These are phyloP conservation scores for Jacaranda mimosifolia DNA, from an alignment of 257 asterid genomes.

Conservation along the genomic window DNA sequence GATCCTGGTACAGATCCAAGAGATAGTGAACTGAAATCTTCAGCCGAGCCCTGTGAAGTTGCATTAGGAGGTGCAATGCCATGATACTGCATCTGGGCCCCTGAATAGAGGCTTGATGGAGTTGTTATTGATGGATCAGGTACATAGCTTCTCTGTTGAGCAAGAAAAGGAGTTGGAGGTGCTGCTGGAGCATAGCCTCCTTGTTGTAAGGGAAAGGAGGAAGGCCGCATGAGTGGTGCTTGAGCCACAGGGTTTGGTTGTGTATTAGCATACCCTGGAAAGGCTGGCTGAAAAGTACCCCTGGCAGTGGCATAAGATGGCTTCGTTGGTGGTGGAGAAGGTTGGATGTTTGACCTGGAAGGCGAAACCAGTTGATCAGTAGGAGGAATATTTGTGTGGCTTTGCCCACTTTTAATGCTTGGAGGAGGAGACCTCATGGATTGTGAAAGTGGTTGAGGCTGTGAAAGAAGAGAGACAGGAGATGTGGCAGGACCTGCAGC, in stretches of 20 bases:
- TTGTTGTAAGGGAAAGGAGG: constrained; percentile 57
- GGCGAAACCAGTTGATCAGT: constrained; percentile 39
- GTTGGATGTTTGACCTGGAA: constrained; percentile 49
- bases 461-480: constrained; percentile 50
- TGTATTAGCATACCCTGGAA: constrained; percentile 65
- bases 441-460: constrained; percentile 50
- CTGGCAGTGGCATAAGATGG: constrained; percentile 57
- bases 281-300: constrained; percentile 60
- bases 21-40: constrained; percentile 70
- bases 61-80: constrained; percentile 62
- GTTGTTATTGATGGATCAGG: constrained; percentile 50
- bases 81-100: constrained; percentile 53
- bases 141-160: constrained; percentile 58
- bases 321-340: constrained; percentile 52
- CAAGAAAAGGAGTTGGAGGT: constrained; percentile 51
- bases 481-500: constrained; percentile 46
- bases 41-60: constrained; percentile 58
- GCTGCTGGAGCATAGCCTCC: constrained; percentile 58
- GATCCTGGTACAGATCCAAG: constrained; percentile 76
- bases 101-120: constrained; percentile 45
- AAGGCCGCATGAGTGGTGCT: constrained; percentile 52
- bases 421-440: constrained; percentile 59
- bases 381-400: constrained; percentile 43
- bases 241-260: constrained; percentile 56
- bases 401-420: constrained; percentile 51